These are phyloP conservation scores for Ustilago lituana DNA, from an alignment of 1,284 basidiomycete species.

Conservation along the genomic window DNA sequence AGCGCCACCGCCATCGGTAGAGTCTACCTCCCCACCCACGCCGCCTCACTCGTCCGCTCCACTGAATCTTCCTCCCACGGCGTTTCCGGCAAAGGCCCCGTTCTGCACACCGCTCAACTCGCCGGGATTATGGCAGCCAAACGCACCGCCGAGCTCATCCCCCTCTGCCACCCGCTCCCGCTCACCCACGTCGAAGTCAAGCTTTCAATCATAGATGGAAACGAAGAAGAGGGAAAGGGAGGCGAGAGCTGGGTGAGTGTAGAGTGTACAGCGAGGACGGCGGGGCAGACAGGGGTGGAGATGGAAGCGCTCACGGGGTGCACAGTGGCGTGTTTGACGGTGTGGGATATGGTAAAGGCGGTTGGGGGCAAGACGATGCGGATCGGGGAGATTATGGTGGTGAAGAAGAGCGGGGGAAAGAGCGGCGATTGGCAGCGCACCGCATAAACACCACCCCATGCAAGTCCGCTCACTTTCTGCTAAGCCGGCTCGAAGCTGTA, in stretches of 20 bases:
- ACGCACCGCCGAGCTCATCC: conserved; percentile 75
- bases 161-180: conserved; percentile 82
- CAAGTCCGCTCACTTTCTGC: no score
- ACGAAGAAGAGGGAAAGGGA: neutral
- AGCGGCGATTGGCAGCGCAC: conserved; percentile 71
- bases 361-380: conserved; percentile 83
- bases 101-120: conserved; percentile 76
- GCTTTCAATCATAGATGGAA: conserved; percentile 68
- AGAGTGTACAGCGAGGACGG: conserved; percentile 49
- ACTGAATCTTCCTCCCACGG: conserved; percentile 69
- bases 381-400: conserved; percentile 74
- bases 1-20: conserved; percentile 79
- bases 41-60: conserved; percentile 72
- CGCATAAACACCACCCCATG: neutral
- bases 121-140: conserved; percentile 89
- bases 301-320: conserved; percentile 92
- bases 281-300: conserved; percentile 76
- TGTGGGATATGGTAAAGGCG: conserved; percentile 93
- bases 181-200: conserved; percentile 77
- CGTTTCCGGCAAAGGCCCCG: conserved; percentile 49
- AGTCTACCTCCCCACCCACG: conserved; percentile 76
- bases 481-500: no score
- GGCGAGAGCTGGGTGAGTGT: conserved; percentile 41
- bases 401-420: conserved; percentile 77
- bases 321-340: conserved; percentile 79